Conservation (phyloP, 1,284 basidiomycete genomes). For the Neotropicomus parvogracilis region DNA sequence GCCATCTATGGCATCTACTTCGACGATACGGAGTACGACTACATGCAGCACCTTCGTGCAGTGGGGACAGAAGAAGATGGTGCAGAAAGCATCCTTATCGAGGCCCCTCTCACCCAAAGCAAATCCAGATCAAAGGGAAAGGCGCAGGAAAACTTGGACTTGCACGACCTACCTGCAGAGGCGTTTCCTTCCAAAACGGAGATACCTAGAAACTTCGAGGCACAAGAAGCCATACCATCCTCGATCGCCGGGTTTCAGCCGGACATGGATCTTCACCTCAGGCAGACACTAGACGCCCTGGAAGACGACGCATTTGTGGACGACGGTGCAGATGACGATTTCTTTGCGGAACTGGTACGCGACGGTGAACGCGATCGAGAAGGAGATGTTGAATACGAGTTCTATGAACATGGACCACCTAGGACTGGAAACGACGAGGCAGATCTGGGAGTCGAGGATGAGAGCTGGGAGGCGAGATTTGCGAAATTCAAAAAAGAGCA, state of each 20-base stretch:
- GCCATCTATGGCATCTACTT: slow-evolving; percentile 89
- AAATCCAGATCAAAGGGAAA: slow-evolving; percentile 40
- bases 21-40: slow-evolving; percentile 98
- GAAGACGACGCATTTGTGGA: slow-evolving; percentile 96
- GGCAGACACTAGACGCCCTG: slow-evolving; percentile 91
- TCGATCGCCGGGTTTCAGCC: slow-evolving; percentile 89
- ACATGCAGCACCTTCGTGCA: slow-evolving; percentile 92
- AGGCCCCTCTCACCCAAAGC: slow-evolving; percentile 52
- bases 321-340: slow-evolving; percentile 65
- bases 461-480: slow-evolving; percentile 74
- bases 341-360: slow-evolving; percentile 69
- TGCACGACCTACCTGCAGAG: slow-evolving; percentile 63
- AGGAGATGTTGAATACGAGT: slow-evolving; percentile 62
- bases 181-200: slow-evolving; percentile 72
- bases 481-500: slow-evolving; percentile 68
- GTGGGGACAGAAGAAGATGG: slow-evolving; percentile 74
- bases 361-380: slow-evolving; percentile 70
- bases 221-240: slow-evolving; percentile 73
- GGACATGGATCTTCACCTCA: slow-evolving; percentile 94
- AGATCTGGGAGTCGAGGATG: slow-evolving; percentile 32
- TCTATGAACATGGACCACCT: slow-evolving; percentile 57
- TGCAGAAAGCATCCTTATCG: slow-evolving; percentile 72
- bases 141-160: slow-evolving; percentile 18
- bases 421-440: slow-evolving; percentile 21
- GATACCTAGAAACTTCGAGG: slow-evolving; percentile 71